A percentile compares a stretch with the other conserved stretches of the same genome.
These are phyloP conservation scores for Juglanconis sp. DNA, from an alignment of 2,329 filamentous ascomycete species.

Conservation along the genomic window DNA sequence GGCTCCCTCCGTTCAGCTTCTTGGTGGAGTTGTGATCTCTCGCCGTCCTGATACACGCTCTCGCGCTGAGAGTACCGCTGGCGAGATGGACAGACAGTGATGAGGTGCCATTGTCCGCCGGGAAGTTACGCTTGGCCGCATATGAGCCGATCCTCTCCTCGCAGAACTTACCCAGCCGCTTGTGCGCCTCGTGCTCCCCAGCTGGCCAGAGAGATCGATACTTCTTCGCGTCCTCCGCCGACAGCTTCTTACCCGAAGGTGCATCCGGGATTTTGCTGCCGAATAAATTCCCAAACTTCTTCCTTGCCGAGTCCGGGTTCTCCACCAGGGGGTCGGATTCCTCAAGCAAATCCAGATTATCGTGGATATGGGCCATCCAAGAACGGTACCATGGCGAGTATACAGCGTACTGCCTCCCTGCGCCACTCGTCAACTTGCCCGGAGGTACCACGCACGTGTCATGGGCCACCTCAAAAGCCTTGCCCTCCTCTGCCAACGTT, in stretches of 20 bases:
- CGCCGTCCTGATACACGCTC: constrained; percentile 62
- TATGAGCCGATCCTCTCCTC: constrained; percentile 62
- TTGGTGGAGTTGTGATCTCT: constrained; percentile 60
- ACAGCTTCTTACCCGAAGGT: constrained; percentile 61
- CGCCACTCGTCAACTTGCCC: constrained; percentile 61
- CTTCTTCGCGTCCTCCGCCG: constrained; percentile 54
- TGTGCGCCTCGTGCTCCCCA: constrained; percentile 69
- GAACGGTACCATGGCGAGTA: constrained; percentile 79
- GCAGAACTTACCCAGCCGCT: constrained; percentile 65
- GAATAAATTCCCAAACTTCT: constrained; percentile 56
- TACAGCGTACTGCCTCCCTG: constrained; percentile 77
- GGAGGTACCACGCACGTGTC: constrained; percentile 83
- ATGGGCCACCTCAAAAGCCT: constrained; percentile 69
- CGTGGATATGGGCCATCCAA: constrained; percentile 72
- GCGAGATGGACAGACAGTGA: constrained; percentile 69
- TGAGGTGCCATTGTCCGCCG: constrained; percentile 61
- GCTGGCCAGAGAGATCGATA: constrained; percentile 66
- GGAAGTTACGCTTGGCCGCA: constrained; percentile 62
- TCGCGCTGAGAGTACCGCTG: constrained; percentile 60
- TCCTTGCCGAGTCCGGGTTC: constrained; percentile 45
- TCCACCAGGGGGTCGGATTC: constrained; percentile 53
- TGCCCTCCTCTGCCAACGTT: constrained; percentile 57
- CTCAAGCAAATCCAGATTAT: constrained; percentile 64
- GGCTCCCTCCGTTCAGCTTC: constrained; percentile 62
- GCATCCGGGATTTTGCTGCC: constrained; percentile 56